Conservation (phyloP, 2,329 filamentous ascomycete genomes). For the Xylogone sp. region DNA sequence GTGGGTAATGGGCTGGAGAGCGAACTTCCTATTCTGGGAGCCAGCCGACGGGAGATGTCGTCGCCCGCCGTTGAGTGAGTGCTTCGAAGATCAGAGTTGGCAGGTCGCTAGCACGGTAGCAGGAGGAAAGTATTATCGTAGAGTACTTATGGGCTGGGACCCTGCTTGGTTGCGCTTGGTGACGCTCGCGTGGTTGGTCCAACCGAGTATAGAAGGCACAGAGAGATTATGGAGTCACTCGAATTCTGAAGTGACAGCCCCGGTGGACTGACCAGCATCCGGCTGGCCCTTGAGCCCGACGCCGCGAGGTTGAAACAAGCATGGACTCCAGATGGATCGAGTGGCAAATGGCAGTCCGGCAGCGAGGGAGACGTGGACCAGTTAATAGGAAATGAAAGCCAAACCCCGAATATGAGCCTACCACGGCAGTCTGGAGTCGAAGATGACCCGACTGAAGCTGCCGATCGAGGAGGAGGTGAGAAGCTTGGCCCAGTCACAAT, state of each 20-base stretch:
- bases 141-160: background rate
- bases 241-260: too few relatives aligned
- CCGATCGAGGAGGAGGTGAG: too few relatives aligned
- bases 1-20: background rate
- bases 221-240: too few relatives aligned
- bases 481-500: too few relatives aligned
- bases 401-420: too few relatives aligned
- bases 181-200: background rate
- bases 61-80: background rate
- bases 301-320: background rate
- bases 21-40: background rate
- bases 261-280: background rate
- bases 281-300: background rate
- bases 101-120: background rate
- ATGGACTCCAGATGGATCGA: background rate
- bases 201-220: too few relatives aligned
- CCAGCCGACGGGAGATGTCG: background rate
- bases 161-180: background rate
- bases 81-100: background rate
- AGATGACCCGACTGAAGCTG: too few relatives aligned
- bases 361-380: too few relatives aligned
- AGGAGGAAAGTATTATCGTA: too few relatives aligned
- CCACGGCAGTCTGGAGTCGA: too few relatives aligned
- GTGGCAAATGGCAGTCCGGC: background rate
- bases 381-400: too few relatives aligned